A percentile compares a stretch with the other conserved stretches of the same genome.
These are phyloP conservation scores for Fusarium tupiense DNA, from an alignment of 2,329 filamentous ascomycete species.

Conservation along the genomic window DNA sequence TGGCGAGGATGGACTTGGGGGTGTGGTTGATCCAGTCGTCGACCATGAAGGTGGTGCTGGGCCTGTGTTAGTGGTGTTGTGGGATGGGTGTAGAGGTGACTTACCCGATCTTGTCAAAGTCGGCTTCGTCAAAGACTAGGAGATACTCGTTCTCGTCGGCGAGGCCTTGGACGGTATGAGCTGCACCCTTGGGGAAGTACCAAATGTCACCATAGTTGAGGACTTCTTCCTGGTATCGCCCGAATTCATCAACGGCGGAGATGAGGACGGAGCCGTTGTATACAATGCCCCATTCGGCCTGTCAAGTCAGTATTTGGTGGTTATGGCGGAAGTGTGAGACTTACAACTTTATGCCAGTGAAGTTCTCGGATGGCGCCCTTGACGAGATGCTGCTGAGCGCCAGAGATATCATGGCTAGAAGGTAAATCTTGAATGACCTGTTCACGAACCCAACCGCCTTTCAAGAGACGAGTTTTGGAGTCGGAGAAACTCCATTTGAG, in stretches of 20 bases:
- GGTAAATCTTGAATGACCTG: conserved; percentile 75
- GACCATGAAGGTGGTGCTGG: conserved; percentile 74
- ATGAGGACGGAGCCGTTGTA: conserved; percentile 66
- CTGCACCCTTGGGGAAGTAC: conserved; percentile 74
- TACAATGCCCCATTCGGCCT: conserved; percentile 75
- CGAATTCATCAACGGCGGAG: conserved; percentile 70
- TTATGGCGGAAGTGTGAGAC: conserved; percentile 34
- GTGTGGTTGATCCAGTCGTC: conserved; percentile 77
- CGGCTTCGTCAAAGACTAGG: conserved; percentile 71
- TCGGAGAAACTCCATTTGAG: conserved; percentile 77
- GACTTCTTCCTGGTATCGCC: conserved; percentile 63
- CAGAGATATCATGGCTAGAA: conserved; percentile 71
- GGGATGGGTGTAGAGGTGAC: conserved; percentile 3
- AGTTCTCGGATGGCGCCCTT: conserved; percentile 73
- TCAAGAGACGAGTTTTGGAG: conserved; percentile 69
- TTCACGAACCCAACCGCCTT: conserved; percentile 73
- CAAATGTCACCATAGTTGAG: conserved; percentile 72
- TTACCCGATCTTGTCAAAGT: conserved; percentile 71
- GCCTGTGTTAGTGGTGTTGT: background rate
- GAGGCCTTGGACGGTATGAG: conserved; percentile 71
- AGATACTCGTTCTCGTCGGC: conserved; percentile 75
- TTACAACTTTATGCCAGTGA: conserved; percentile 74
- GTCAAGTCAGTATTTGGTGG: rapidly evolving
- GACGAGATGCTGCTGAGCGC: conserved; percentile 73
- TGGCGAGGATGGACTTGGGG: conserved; percentile 69